A percentile compares a stretch with the other conserved stretches of the same genome.
Evolutionary conservation across 345 rosid genomes (phyloP).

Genomic region (Pistacia vera): DNA sequence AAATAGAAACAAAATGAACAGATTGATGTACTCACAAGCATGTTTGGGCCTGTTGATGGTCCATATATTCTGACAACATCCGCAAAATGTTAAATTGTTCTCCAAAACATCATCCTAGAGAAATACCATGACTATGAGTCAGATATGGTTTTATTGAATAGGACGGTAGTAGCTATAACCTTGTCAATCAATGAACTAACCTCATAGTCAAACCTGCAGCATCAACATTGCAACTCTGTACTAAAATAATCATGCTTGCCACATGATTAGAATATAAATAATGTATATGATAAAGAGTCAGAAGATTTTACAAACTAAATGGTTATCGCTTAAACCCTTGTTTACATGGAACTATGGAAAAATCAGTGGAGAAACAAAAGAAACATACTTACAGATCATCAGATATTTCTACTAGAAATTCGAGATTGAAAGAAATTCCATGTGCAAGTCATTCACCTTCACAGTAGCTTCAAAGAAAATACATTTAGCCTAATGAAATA

Average conservation of each 20-base stretch:
- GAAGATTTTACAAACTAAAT: background rate
- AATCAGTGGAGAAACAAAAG: conserved; percentile 7
- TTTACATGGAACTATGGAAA: background rate
- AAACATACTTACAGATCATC: conserved; percentile 70
- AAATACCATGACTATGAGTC: conserved; percentile 15
- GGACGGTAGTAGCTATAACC: background rate
- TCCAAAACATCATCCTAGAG: conserved; percentile 81
- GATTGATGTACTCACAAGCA: conserved; percentile 53
- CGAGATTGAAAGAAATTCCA: conserved; percentile 88
- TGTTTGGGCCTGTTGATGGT: conserved; percentile 61
- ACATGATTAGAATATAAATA: conserved; percentile 11
- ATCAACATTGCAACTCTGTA: conserved; percentile 16
- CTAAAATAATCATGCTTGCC: conserved; percentile 31
- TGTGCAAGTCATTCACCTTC: conserved; percentile 82
- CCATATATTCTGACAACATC: conserved; percentile 85
- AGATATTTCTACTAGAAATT: conserved; percentile 84
- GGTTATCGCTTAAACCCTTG: background rate
- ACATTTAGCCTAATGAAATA: conserved; percentile 14
- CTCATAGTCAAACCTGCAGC: conserved; percentile 82
- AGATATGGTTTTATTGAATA: background rate
- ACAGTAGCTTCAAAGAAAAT: conserved; percentile 39
- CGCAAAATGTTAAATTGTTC: conserved; percentile 78
- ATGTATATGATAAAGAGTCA: conserved; percentile 11
- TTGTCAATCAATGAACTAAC: conserved; percentile 33
- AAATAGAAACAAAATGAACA: background rate